Percentiles rank a stretch among this genome's conserved stretches.
Evolutionary conservation across 2,329 filamentous ascomycete species (phyloP).

Genomic region (Aspergillus novofumigatus): DNA sequence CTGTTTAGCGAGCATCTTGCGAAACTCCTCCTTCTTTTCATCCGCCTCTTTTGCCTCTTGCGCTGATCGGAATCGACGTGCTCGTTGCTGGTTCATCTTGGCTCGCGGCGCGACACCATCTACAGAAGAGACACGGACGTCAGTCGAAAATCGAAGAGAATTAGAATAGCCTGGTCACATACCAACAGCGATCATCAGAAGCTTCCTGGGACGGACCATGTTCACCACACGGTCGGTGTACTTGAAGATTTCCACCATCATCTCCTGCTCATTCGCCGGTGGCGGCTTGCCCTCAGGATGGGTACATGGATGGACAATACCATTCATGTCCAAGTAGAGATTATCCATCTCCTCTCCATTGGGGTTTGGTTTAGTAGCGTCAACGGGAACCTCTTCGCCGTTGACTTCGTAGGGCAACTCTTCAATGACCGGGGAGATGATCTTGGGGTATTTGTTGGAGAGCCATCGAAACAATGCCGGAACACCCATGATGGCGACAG

Average conservation of each 20-base stretch:
- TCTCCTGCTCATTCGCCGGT: slow-evolving; percentile 92
- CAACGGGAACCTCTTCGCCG: slow-evolving; percentile 77
- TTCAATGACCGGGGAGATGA: slow-evolving; percentile 86
- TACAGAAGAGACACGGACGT: slow-evolving; percentile 28
- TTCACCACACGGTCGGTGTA: slow-evolving; percentile 99
- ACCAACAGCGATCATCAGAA: slow-evolving; percentile 97
- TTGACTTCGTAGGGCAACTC: slow-evolving; percentile 78
- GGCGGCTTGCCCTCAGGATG: slow-evolving; percentile 92
- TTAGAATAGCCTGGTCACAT: slow-evolving; percentile 13
- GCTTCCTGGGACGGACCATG: slow-evolving; percentile 93
- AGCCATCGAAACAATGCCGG: slow-evolving; percentile 95
- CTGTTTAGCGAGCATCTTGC: slow-evolving; percentile 78
- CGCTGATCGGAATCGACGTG: slow-evolving; percentile 87
- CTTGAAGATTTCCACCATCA: slow-evolving; percentile 98
- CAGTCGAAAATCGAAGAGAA: neutral
- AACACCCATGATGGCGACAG: slow-evolving; percentile 68
- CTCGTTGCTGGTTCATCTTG: slow-evolving; percentile 99
- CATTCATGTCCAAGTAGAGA: slow-evolving; percentile 98
- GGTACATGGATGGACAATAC: slow-evolving; percentile 97
- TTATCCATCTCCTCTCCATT: slow-evolving; percentile 99
- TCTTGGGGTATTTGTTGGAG: slow-evolving; percentile 95
- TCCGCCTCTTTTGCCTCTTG: slow-evolving; percentile 94
- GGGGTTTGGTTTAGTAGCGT: slow-evolving; percentile 79
- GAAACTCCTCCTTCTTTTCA: slow-evolving; percentile 80
- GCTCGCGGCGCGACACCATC: slow-evolving; percentile 96